phyloP scores from a whole-genome alignment of 768 basidiomycete species.

The Psilocybe sp. region DNA sequence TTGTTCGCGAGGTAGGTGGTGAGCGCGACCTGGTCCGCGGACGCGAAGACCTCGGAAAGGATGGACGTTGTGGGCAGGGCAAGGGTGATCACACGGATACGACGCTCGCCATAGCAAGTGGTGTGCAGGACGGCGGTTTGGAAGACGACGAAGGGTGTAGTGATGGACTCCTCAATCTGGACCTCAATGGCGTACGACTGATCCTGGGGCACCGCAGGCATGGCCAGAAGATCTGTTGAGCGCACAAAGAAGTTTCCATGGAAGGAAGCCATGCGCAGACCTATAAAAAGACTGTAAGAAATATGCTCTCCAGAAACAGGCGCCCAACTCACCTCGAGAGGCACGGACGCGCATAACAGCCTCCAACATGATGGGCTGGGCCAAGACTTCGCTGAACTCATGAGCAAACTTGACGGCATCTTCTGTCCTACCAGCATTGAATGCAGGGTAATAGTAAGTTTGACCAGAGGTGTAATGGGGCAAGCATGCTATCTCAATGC shows the following conservation, averaged over 20 bases:
- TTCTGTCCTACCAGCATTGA: conserved; percentile 91
- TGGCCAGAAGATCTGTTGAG: conserved; percentile 92
- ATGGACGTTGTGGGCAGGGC: conserved; percentile 87
- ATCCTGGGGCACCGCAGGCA: conserved; percentile 95
- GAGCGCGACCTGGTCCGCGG: conserved; percentile 86
- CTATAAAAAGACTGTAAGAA: no score
- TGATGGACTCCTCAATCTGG: conserved; percentile 92
- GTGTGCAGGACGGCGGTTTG: conserved; percentile 96
- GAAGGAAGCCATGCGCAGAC: conserved; percentile 95
- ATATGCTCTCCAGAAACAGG: no score
- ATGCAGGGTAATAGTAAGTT: conserved; percentile 97
- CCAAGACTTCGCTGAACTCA: conserved; percentile 90
- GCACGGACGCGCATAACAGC: conserved; percentile 98
- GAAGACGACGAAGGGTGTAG: conserved; percentile 86
- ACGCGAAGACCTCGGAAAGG: conserved; percentile 86
- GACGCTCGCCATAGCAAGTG: conserved; percentile 87
- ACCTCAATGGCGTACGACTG: conserved; percentile 96
- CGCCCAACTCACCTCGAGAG: conserved; percentile 72
- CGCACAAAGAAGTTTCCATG: conserved; percentile 99
- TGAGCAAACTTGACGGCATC: conserved; percentile 98
- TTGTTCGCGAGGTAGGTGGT: conserved; percentile 86
- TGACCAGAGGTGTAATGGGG: conserved; percentile 98
- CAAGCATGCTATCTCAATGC: conserved; percentile 60
- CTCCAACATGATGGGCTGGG: conserved; percentile 94
- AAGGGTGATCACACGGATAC: conserved; percentile 87